phyloP scores from a whole-genome alignment of 1,284 basidiomycete species.

The Porogramme epimiltina region DNA sequence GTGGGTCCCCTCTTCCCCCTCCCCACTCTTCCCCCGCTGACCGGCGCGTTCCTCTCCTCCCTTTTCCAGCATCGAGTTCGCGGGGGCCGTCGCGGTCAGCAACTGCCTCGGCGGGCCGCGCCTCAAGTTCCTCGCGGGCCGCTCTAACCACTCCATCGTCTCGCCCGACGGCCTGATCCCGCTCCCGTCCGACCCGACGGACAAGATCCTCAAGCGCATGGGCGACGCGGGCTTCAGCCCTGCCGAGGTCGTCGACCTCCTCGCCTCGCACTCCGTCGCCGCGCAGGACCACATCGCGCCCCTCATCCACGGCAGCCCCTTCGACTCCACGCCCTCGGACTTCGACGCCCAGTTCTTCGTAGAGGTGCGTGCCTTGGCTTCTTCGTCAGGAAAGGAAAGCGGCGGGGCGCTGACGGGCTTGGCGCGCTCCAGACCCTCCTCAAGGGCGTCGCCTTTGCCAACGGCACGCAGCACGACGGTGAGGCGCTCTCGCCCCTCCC shows the following conservation, averaged over 20 bases:
- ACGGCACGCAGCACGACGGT: constrained; percentile 27
- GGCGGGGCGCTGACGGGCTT: too few species aligned
- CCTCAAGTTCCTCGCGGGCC: constrained; percentile 31
- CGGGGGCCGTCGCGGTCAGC: constrained; percentile 30
- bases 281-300: constrained; percentile 29
- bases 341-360: constrained; percentile 45
- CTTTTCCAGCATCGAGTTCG: constrained; percentile 29
- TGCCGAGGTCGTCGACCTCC: constrained; percentile 30
- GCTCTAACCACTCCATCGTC: constrained; percentile 21
- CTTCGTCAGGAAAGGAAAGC: background rate
- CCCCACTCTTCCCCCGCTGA: background rate
- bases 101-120: constrained; percentile 33
- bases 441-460: constrained; percentile 34
- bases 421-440: constrained; percentile 29
- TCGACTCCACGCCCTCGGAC: constrained; percentile 32
- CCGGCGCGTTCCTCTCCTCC: too few species aligned
- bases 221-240: constrained; percentile 29
- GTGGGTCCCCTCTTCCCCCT: constrained; percentile 12
- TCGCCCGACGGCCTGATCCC: constrained; percentile 30
- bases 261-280: constrained; percentile 31
- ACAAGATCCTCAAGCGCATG: constrained; percentile 31
- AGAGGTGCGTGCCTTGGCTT: constrained; percentile 14
- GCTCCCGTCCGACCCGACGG: constrained; percentile 29
- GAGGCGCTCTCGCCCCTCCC: constrained; percentile 32
- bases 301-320: constrained; percentile 23